Conservation (phyloP, 129 eudicot species). For the Arctium lappa region DNA sequence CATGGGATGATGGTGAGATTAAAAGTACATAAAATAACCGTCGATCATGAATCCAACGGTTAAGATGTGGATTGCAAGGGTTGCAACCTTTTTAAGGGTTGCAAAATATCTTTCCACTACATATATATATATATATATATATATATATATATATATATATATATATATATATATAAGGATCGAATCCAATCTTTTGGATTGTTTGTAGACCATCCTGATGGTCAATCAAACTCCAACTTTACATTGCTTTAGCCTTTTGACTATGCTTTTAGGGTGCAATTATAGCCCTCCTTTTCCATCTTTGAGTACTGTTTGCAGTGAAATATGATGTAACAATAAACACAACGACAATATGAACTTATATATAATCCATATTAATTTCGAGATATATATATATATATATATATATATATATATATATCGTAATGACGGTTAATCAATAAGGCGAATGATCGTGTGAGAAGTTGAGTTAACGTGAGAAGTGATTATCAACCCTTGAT, state of each 20-base stretch:
- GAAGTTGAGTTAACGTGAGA: too few relatives aligned
- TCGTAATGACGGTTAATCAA: too few relatives aligned
- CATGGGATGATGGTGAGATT: too few relatives aligned
- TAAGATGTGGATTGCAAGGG: too few relatives aligned
- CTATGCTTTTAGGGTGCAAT: slow-evolving; percentile 29
- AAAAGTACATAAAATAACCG: too few relatives aligned
- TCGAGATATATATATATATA: not conserved
- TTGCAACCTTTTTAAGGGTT: too few relatives aligned
- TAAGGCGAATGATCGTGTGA: too few relatives aligned
- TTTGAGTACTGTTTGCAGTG: slow-evolving; percentile 10
- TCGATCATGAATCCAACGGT: too few relatives aligned
- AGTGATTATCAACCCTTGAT: too few relatives aligned
- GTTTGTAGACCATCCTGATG: slow-evolving; percentile 7
- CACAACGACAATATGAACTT: not conserved
- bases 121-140: too few relatives aligned
- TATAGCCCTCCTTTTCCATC: slow-evolving; percentile 23
- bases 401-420: not conserved
- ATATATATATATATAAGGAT: not conserved
- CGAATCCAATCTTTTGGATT: slow-evolving; percentile 10
- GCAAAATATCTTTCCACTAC: too few relatives aligned
- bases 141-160: not conserved
- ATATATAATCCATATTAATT: too few relatives aligned
- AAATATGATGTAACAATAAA: not conserved
- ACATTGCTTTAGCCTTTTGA: slow-evolving; percentile 18
- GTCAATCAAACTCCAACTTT: slow-evolving; percentile 24